A percentile compares a stretch with the other conserved stretches of the same genome.
These are phyloP conservation scores for Fragosphaeria purpurea DNA, from an alignment of 2,329 filamentous ascomycete species.

Conservation along the genomic window DNA sequence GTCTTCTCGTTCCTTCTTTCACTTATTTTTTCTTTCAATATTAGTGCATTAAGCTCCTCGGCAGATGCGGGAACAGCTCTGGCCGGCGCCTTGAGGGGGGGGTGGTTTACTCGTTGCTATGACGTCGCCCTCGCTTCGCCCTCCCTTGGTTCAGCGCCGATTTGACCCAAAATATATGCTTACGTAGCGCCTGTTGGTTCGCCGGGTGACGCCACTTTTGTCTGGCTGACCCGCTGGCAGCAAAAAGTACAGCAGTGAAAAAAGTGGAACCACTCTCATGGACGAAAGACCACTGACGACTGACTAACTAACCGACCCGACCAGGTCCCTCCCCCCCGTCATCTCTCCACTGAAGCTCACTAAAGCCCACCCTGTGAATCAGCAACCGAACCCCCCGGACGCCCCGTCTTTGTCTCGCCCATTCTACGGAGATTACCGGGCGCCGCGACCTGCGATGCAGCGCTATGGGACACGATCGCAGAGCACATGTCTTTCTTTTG, in stretches of 20 bases:
- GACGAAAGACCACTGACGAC: neutral
- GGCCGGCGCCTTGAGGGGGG: too few relatives aligned
- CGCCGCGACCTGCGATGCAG: too few relatives aligned
- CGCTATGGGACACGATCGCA: too few relatives aligned
- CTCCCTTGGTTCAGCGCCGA: neutral
- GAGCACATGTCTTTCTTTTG: too few relatives aligned
- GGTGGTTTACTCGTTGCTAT: slow-evolving; percentile 1
- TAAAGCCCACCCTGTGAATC: slow-evolving; percentile 1
- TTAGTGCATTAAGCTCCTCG: neutral
- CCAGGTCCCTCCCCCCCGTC: neutral
- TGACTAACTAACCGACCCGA: neutral
- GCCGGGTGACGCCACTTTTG: slow-evolving; percentile 16
- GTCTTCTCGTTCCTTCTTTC: neutral
- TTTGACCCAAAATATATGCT: too few relatives aligned
- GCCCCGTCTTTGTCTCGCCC: neutral
- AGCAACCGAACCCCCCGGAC: neutral
- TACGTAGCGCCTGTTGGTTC: slow-evolving; percentile 1
- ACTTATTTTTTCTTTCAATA: neutral
- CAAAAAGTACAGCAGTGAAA: too few relatives aligned
- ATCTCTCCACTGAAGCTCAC: neutral
- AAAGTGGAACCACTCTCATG: neutral
- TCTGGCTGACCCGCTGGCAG: too few relatives aligned
- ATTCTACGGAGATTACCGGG: too few relatives aligned
- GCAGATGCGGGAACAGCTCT: neutral
- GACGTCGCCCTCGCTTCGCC: slow-evolving; percentile 9